Conservation (phyloP, 768 basidiomycete species). For the Leucocoprinus sp. region DNA sequence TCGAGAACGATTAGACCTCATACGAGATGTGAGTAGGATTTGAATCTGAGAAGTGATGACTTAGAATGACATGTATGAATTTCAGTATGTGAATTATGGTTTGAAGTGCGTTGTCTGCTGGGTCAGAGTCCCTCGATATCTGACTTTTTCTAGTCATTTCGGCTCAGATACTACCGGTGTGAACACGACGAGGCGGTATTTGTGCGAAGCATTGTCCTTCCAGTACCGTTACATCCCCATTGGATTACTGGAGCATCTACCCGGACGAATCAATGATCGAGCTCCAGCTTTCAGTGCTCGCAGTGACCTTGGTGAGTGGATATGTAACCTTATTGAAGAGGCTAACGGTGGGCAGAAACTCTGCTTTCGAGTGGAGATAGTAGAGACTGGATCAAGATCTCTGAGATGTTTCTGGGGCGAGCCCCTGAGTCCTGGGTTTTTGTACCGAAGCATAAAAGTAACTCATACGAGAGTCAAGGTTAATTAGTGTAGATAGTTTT, state of each 20-base stretch:
- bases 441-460: slow-evolving; percentile 92
- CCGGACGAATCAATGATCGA: slow-evolving; percentile 82
- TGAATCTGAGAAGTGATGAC: background rate
- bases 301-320: slow-evolving; percentile 69
- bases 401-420: slow-evolving; percentile 91
- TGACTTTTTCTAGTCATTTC: slow-evolving; percentile 48
- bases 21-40: slow-evolving; percentile 51
- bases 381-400: slow-evolving; percentile 86
- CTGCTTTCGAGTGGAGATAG: slow-evolving; percentile 73
- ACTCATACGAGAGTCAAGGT: slow-evolving; percentile 57
- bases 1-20: slow-evolving; percentile 70
- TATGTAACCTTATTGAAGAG: background rate
- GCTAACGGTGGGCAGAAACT: slow-evolving; percentile 48
- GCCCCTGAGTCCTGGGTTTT: slow-evolving; percentile 79
- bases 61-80: background rate
- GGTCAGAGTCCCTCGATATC: slow-evolving; percentile 4
- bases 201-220: slow-evolving; percentile 94
- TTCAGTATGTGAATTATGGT: slow-evolving; percentile 80
- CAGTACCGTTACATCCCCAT: slow-evolving; percentile 95
- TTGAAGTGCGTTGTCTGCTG: slow-evolving; percentile 48
- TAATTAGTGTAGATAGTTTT: slow-evolving; percentile 16
- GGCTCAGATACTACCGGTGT: slow-evolving; percentile 85
- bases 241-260: slow-evolving; percentile 78
- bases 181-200: slow-evolving; percentile 85
- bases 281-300: slow-evolving; percentile 83